These are phyloP conservation scores for Thalassiosira mediterranea DNA, from an alignment of 352 stramenopile species.

Conservation along the genomic window DNA sequence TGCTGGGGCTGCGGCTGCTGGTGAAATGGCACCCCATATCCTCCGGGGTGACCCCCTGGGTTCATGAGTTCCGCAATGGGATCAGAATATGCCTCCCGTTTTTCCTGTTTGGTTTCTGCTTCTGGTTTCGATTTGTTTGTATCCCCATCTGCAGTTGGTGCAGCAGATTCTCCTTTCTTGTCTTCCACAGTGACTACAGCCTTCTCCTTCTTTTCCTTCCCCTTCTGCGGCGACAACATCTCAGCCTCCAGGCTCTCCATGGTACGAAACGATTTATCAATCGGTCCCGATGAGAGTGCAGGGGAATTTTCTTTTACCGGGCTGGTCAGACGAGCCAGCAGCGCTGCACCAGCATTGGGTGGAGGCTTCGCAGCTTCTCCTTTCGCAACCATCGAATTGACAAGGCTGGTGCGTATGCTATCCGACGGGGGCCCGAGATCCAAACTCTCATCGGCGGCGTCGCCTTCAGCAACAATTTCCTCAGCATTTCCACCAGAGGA, in stretches of 20 bases:
- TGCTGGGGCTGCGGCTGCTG: slow-evolving; percentile 8
- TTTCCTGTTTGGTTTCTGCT: neutral
- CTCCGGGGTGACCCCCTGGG: slow-evolving; percentile 22
- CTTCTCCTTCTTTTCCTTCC: too few species aligned
- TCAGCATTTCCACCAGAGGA: neutral
- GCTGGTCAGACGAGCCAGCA: slow-evolving; percentile 33
- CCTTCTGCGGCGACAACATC: slow-evolving; percentile 17
- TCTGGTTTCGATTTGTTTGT: neutral
- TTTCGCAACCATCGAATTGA: slow-evolving; percentile 40
- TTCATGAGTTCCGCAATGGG: slow-evolving; percentile 54
- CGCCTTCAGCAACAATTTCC: neutral
- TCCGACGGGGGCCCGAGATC: slow-evolving; percentile 20
- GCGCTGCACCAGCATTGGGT: slow-evolving; percentile 19
- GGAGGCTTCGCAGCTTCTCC: neutral
- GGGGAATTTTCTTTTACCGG: neutral
- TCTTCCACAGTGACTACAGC: neutral
- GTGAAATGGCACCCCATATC: slow-evolving; percentile 24
- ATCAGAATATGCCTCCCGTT: slow-evolving; percentile 34
- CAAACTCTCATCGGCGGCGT: neutral
- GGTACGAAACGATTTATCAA: slow-evolving; percentile 32
- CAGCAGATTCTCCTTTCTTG: neutral
- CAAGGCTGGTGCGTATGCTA: slow-evolving; percentile 24
- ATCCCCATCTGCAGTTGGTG: neutral
- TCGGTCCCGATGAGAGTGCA: neutral
- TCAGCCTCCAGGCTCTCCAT: slow-evolving; percentile 50